phyloP scores from a whole-genome alignment of 371 early-diverging fungal genomes.

The Zychaea mexicana region DNA sequence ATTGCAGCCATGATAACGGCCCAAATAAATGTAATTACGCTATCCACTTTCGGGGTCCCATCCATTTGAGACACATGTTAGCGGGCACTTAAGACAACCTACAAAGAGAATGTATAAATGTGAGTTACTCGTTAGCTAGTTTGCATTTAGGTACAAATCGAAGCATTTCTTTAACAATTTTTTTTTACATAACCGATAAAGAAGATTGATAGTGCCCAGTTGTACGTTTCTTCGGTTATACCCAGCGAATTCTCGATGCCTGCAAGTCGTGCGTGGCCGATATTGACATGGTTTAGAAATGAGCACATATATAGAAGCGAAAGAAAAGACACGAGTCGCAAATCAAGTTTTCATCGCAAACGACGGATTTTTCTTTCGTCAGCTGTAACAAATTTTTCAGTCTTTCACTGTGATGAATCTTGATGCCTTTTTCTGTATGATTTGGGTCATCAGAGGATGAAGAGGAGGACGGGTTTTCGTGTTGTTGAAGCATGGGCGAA shows the following conservation, averaged over 20 bases:
- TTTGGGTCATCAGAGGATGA: too few species aligned
- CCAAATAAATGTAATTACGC: slow-evolving; percentile 8
- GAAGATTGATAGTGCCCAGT: slow-evolving; percentile 63
- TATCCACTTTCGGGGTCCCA: slow-evolving; percentile 60
- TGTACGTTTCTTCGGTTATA: slow-evolving; percentile 48
- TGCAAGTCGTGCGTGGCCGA: slow-evolving; percentile 60
- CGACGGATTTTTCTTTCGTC: background rate
- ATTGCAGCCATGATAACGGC: slow-evolving; percentile 8
- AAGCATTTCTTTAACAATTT: too few species aligned
- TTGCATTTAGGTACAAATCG: background rate
- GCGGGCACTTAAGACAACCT: slow-evolving; percentile 1
- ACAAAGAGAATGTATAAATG: too few species aligned
- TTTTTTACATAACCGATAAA: slow-evolving; percentile 62
- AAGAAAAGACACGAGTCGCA: slow-evolving; percentile 24
- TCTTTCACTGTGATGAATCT: background rate
- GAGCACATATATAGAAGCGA: slow-evolving; percentile 52
- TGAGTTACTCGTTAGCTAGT: too few species aligned
- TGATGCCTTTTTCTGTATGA: background rate
- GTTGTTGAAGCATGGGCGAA: too few species aligned
- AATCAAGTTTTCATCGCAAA: slow-evolving; percentile 3
- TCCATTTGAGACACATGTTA: slow-evolving; percentile 39
- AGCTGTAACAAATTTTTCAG: background rate
- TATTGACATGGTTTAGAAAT: slow-evolving; percentile 57
- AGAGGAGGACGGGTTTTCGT: too few species aligned
- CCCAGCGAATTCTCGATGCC: slow-evolving; percentile 41